Base-by-base conservation (phyloP, 1,139 yeast genomes). In the Chernovozyma sophiae-reginae region DNA sequence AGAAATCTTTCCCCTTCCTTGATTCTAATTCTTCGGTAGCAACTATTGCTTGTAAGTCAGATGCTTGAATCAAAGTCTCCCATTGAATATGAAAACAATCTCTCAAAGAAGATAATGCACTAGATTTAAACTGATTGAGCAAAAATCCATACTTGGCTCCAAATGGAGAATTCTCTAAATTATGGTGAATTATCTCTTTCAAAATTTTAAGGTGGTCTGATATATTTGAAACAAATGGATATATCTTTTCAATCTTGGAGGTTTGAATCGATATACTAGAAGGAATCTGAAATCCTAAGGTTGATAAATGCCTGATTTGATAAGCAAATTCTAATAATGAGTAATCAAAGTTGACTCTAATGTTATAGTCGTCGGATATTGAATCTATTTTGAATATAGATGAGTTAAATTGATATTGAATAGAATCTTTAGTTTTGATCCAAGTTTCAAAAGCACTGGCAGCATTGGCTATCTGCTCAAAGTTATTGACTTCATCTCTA, bases 211-310 rank as follows among this genome's bases (percentile, higher is more conserved):
- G 31, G 32, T 53, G 57, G 43, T 85, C 94, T 8, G 60, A 55
- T 12, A 86, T 49, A 12, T 73, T 68, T 1, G 71, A 63, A 0
- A 86, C 81, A 42, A 74, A 70, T 0, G 90, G 89, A 34, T 77
- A 72, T 0, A 83, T 53, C 24, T 69, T 63, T 37, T 68, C 32
- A 62, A 75, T 41, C 55, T 72, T 52, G 65, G 68, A 30, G 74
- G 72, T 40, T 56, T 70, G 43, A 57, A 62, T 30, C 25, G 51
- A 36, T 4, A 58, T 30, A 17, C 48, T 43, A 1, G 55, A 47
- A 1, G 96, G 92, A 0, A 86, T 59, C n/a, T 70, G 75, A 46
- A 72, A 78, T 0, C 78, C 81, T 42, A 81, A 57, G 46, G 69
- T 64, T 3, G 65, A 55, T 31, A 87, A 56, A 36, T 73, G 72